phyloP scores from a whole-genome alignment of 805 yeast genomes.

The Ogataea polymorpha region DNA sequence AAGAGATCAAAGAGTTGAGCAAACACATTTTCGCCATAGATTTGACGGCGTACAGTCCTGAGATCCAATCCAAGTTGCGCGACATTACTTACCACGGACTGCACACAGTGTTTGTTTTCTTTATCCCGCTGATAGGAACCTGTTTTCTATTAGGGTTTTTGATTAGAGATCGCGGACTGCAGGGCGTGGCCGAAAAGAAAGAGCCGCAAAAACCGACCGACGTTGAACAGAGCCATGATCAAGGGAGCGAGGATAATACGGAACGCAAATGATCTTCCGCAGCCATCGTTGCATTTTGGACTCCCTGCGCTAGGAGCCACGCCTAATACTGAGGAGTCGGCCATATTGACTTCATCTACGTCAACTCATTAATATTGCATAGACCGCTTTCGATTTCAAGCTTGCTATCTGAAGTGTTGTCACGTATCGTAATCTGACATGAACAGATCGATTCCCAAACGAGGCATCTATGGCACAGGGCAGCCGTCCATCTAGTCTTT shows the following conservation, averaged over 20 bases:
- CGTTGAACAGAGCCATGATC: not conserved
- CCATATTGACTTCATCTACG: too few species aligned
- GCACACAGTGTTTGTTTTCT: constrained; percentile 33
- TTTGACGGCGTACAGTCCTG: constrained; percentile 20
- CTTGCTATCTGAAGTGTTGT: too few species aligned
- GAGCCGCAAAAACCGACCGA: not conserved
- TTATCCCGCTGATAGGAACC: constrained; percentile 35
- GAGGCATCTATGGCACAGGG: too few species aligned
- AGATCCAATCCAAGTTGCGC: constrained; percentile 24
- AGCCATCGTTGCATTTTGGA: not conserved
- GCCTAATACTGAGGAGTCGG: too few species aligned
- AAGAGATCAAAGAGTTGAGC: constrained; percentile 22
- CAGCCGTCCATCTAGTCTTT: too few species aligned
- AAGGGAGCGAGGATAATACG: not conserved
- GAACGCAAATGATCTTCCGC: not conserved
- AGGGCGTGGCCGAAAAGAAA: not conserved
- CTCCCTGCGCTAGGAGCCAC: too few species aligned
- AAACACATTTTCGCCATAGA: constrained; percentile 34
- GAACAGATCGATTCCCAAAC: too few species aligned
- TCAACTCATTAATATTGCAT: too few species aligned
- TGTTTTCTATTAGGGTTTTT: constrained; percentile 33
- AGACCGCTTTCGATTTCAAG: too few species aligned
- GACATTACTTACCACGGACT: constrained; percentile 32
- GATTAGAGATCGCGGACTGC: constrained; percentile 39
- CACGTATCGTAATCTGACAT: too few species aligned